Evolutionary conservation across 1,284 basidiomycete species (phyloP).

Genomic region (Puccinia horiana): DNA sequence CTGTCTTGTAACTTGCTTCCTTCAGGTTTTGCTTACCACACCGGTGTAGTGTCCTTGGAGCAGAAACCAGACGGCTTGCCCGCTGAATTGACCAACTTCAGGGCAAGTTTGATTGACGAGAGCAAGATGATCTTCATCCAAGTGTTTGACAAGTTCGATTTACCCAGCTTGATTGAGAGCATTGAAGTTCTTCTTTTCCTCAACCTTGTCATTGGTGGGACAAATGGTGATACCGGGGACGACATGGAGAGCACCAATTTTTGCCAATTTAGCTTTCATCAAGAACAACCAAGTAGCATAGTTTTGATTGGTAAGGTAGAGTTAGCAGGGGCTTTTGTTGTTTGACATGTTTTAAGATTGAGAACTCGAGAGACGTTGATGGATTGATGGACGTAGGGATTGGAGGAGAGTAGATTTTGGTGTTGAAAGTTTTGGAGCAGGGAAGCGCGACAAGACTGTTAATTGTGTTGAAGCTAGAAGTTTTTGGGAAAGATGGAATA

Average conservation of each 20-base stretch:
- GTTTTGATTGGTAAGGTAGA: too few species aligned
- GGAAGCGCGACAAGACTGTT: too few species aligned
- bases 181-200: not conserved
- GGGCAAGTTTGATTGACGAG: not conserved
- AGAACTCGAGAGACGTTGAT: not conserved
- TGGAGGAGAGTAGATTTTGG: too few species aligned
- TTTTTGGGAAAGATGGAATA: too few species aligned
- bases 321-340: too few species aligned
- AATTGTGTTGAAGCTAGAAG: too few species aligned
- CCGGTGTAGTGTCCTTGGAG: not conserved
- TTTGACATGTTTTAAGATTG: too few species aligned
- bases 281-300: not conserved
- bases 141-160: not conserved
- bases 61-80: not conserved
- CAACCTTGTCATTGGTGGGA: not conserved
- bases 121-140: too few species aligned
- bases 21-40: too few species aligned
- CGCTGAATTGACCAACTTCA: not conserved
- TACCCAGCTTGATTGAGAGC: not conserved
- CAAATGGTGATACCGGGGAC: not conserved
- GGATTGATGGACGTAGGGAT: too few species aligned
- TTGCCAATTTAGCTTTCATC: not conserved
- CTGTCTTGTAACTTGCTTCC: too few species aligned
- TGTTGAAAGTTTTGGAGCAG: too few species aligned
- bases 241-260: not conserved